A percentile compares a stretch with the other conserved stretches of the same genome.
These are phyloP conservation scores for Xerophyta viscosa DNA, from an alignment of 106 monocot species.

Conservation along the genomic window DNA sequence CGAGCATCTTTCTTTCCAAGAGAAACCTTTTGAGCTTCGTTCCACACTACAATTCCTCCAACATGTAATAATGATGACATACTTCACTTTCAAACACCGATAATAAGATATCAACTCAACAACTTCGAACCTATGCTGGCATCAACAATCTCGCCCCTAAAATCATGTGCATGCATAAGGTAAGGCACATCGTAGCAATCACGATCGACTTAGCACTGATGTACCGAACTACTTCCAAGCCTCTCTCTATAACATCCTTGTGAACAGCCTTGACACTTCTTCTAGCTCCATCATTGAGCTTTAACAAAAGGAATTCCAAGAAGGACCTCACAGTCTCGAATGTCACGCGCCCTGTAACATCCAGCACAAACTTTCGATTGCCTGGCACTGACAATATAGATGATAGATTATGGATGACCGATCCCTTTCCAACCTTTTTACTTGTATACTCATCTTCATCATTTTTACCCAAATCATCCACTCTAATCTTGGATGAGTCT, in stretches of 20 bases:
- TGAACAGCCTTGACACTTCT: constrained; percentile 23
- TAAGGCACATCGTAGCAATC: constrained; percentile 45
- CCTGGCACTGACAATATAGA: constrained; percentile 49
- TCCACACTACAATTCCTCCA: no score
- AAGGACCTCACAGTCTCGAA: constrained; percentile 71
- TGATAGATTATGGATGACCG: constrained; percentile 38
- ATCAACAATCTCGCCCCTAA: constrained; percentile 24
- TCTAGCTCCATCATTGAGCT: constrained; percentile 26
- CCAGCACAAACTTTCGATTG: constrained; percentile 56
- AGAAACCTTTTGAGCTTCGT: no score
- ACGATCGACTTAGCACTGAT: constrained; percentile 43
- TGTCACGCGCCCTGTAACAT: constrained; percentile 70
- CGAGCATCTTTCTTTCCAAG: no score
- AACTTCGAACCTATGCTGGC: constrained; percentile 15
- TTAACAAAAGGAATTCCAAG: constrained; percentile 48
- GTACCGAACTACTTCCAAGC: constrained; percentile 41
- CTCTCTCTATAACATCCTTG: constrained; percentile 41
- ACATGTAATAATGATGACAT: no score
- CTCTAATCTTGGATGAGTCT: neutral
- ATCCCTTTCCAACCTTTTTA: constrained; percentile 9
- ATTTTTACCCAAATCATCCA: neutral
- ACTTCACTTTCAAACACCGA: neutral
- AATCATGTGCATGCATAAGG: constrained; percentile 60
- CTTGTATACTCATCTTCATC: neutral
- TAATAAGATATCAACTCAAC: neutral